Conservation (phyloP, 192 early-diverging fungal genomes). For the Coemansia biformis region DNA sequence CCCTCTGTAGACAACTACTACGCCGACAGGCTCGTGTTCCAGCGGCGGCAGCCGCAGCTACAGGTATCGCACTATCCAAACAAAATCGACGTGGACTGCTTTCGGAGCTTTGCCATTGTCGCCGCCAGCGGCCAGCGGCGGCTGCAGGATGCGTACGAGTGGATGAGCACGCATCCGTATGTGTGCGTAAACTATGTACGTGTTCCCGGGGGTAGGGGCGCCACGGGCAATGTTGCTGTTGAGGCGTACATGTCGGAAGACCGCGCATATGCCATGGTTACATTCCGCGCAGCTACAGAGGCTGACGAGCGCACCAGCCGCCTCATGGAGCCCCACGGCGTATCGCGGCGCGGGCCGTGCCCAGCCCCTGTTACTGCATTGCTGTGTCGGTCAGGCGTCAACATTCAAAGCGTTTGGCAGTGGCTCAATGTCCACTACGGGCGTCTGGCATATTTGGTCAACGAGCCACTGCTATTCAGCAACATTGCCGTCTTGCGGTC, state of each 20-base stretch:
- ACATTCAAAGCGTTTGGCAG: constrained; percentile 40
- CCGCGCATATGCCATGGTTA: constrained; percentile 29
- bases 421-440: constrained; percentile 38
- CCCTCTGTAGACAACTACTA: constrained; percentile 30
- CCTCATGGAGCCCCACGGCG: constrained; percentile 22
- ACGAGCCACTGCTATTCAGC: constrained; percentile 21
- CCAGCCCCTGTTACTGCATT: constrained; percentile 30
- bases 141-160: constrained; percentile 15
- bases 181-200: constrained; percentile 3
- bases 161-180: constrained; percentile 41
- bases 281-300: constrained; percentile 16
- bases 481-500: constrained; percentile 2
- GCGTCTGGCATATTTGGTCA: constrained; percentile 20
- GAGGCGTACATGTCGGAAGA: constrained; percentile 30
- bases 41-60: constrained; percentile 18
- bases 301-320: constrained; percentile 23
- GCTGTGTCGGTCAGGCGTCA: constrained; percentile 24
- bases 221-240: constrained; percentile 27
- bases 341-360: constrained; percentile 16
- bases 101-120: constrained; percentile 22
- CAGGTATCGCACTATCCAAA: constrained; percentile 30
- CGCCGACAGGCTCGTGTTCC: constrained; percentile 16
- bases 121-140: not conserved
- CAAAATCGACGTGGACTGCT: constrained; percentile 30
- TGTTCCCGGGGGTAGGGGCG: not conserved